phyloP scores from a whole-genome alignment of 148 eudicot genomes.

The Arctostaphylos glauca region DNA sequence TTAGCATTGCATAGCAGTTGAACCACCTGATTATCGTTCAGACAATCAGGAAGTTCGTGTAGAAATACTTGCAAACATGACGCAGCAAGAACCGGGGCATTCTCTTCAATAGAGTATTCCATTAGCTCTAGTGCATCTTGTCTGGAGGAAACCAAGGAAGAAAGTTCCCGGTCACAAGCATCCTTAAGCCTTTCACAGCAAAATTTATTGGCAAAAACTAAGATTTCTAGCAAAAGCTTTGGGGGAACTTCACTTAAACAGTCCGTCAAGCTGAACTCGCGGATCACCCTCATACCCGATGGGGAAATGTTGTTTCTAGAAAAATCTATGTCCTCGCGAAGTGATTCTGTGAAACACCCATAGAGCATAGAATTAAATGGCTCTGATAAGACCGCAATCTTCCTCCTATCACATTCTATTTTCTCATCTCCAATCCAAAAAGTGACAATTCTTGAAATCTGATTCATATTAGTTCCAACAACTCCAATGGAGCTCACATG shows the following conservation, averaged over 20 bases:
- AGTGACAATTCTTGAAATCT: slow-evolving; percentile 43
- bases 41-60: slow-evolving; percentile 72
- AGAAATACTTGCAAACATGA: slow-evolving; percentile 90
- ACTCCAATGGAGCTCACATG: slow-evolving; percentile 22
- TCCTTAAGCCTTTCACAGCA: slow-evolving; percentile 85
- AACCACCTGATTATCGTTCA: slow-evolving; percentile 57
- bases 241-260: slow-evolving; percentile 47
- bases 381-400: slow-evolving; percentile 71
- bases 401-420: slow-evolving; percentile 69
- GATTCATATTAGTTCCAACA: slow-evolving; percentile 14
- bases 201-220: slow-evolving; percentile 75
- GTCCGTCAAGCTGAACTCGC: slow-evolving; percentile 58
- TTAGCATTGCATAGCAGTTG: slow-evolving; percentile 58
- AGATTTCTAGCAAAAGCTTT: slow-evolving; percentile 60
- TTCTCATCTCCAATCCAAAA: slow-evolving; percentile 72
- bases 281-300: slow-evolving; percentile 65
- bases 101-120: slow-evolving; percentile 81
- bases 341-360: slow-evolving; percentile 86
- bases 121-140: slow-evolving; percentile 67
- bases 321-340: slow-evolving; percentile 59
- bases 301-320: slow-evolving; percentile 76
- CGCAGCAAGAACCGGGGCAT: slow-evolving; percentile 71
- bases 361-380: slow-evolving; percentile 91
- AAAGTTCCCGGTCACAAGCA: slow-evolving; percentile 81
- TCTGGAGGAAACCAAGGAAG: slow-evolving; percentile 60